These are phyloP conservation scores for Kazachstania martiniae DNA, from an alignment of 805 yeast species.

Conservation along the genomic window DNA sequence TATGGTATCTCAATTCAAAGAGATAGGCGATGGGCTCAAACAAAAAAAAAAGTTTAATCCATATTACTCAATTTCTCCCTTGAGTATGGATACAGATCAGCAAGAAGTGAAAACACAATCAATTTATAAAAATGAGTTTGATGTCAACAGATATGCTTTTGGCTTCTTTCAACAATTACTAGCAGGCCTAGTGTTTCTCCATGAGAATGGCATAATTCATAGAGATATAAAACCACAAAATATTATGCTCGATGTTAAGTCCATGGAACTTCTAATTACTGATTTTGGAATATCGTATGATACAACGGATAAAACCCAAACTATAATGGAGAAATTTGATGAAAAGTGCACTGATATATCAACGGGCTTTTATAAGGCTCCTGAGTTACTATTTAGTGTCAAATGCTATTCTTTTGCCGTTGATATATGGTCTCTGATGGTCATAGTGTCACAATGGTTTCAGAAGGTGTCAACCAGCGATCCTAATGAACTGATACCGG, in stretches of 20 bases:
- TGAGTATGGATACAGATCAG: background rate
- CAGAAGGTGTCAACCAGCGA: constrained; percentile 18
- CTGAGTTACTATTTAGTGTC: constrained; percentile 59
- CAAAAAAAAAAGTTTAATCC: constrained; percentile 11
- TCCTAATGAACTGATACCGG: constrained; percentile 9
- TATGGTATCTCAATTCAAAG: constrained; percentile 11
- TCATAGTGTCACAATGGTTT: constrained; percentile 45
- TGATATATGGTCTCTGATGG: constrained; percentile 67
- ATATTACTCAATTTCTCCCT: constrained; percentile 7
- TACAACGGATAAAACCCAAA: constrained; percentile 14
- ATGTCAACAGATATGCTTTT: constrained; percentile 8
- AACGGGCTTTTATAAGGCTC: constrained; percentile 64
- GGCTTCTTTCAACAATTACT: constrained; percentile 62
- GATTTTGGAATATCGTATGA: constrained; percentile 62
- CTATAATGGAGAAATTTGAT: constrained; percentile 17
- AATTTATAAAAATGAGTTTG: constrained; percentile 15
- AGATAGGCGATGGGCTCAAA: constrained; percentile 1
- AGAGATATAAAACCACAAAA: constrained; percentile 92
- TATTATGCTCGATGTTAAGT: constrained; percentile 28
- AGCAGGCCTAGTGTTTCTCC: constrained; percentile 69
- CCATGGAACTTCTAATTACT: constrained; percentile 42
- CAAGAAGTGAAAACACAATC: background rate
- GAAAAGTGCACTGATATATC: constrained; percentile 40
- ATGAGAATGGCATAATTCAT: constrained; percentile 83
- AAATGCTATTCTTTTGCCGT: constrained; percentile 41